Percentiles rank a stretch among this genome's conserved stretches.
These are phyloP conservation scores for Neofusicoccum parvum DNA, from an alignment of 2,329 filamentous ascomycete genomes.

Conservation along the genomic window DNA sequence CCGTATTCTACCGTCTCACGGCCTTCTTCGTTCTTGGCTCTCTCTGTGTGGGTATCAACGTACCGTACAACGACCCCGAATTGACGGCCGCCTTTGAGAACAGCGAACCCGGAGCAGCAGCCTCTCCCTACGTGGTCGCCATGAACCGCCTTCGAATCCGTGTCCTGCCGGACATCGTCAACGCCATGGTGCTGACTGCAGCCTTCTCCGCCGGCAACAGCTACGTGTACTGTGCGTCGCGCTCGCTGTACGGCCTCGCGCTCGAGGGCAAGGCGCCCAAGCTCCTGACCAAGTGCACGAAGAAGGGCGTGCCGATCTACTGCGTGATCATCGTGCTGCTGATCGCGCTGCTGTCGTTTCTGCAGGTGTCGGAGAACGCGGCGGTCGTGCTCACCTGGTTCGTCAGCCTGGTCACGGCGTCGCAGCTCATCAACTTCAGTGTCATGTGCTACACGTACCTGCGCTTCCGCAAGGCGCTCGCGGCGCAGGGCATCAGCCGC, in stretches of 20 bases:
- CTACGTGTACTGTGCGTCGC: constrained; percentile 71
- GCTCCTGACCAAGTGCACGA: constrained; percentile 45
- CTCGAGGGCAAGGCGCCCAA: constrained; percentile 48
- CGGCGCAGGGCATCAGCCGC: constrained; percentile 40
- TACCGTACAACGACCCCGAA: constrained; percentile 65
- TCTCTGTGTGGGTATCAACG: constrained; percentile 70
- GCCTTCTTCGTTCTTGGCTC: constrained; percentile 72
- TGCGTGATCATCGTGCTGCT: constrained; percentile 47
- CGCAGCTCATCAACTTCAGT: constrained; percentile 45
- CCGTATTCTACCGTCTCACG: constrained; percentile 72
- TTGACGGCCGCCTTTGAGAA: constrained; percentile 65
- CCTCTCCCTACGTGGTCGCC: constrained; percentile 60
- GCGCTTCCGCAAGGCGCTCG: constrained; percentile 39
- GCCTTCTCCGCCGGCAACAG: constrained; percentile 79
- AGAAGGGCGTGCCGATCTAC: constrained; percentile 49
- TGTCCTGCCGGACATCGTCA: constrained; percentile 66
- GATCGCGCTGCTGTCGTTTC: constrained; percentile 68
- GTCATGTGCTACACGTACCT: constrained; percentile 42
- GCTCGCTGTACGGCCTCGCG: constrained; percentile 69
- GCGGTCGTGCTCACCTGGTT: constrained; percentile 59
- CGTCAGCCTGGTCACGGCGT: constrained; percentile 42
- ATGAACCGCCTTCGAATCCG: constrained; percentile 47
- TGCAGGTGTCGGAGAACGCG: constrained; percentile 66
- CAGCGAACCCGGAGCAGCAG: constrained; percentile 59
- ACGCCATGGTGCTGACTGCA: constrained; percentile 75